phyloP scores from a whole-genome alignment of 129 eudicot species.

The Centrapalus pauciflorus region DNA sequence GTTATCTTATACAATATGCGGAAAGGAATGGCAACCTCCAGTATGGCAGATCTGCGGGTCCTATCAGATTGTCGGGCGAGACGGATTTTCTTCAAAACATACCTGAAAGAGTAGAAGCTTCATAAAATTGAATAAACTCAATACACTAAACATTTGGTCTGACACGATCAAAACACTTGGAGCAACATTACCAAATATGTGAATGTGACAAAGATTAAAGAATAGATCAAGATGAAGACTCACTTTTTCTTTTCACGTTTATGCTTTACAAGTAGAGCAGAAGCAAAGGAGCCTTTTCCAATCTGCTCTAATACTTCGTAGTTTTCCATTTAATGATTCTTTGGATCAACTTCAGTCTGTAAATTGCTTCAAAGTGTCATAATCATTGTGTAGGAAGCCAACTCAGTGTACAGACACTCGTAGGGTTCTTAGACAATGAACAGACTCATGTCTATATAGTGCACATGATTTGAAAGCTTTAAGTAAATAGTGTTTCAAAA shows the following conservation, averaged over 20 bases:
- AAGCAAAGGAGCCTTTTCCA: slow-evolving; percentile 97
- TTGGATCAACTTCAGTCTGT: slow-evolving; percentile 11
- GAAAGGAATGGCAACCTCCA: slow-evolving; percentile 49
- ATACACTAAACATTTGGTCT: neutral
- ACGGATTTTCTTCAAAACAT: slow-evolving; percentile 85
- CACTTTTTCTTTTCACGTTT: slow-evolving; percentile 90
- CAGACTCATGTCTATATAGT: neutral
- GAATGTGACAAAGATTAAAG: neutral
- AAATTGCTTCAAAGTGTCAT: slow-evolving; percentile 6
- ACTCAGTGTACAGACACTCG: neutral
- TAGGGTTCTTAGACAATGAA: neutral
- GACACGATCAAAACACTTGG: neutral
- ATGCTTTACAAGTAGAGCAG: slow-evolving; percentile 91
- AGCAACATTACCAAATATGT: neutral
- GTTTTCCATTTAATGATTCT: slow-evolving; percentile 59
- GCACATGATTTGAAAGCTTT: neutral
- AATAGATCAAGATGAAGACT: slow-evolving; percentile 21
- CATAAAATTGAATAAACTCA: slow-evolving; percentile 10
- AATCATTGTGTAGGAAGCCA: neutral
- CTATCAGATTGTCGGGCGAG: slow-evolving; percentile 89
- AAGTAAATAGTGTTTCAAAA: neutral
- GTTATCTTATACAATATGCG: neutral
- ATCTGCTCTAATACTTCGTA: slow-evolving; percentile 90
- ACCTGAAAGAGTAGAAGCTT: slow-evolving; percentile 36
- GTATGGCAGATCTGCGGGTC: slow-evolving; percentile 84